Base-by-base conservation (phyloP, 208 protist species). In the Balamuthia mandrillaris region DNA sequence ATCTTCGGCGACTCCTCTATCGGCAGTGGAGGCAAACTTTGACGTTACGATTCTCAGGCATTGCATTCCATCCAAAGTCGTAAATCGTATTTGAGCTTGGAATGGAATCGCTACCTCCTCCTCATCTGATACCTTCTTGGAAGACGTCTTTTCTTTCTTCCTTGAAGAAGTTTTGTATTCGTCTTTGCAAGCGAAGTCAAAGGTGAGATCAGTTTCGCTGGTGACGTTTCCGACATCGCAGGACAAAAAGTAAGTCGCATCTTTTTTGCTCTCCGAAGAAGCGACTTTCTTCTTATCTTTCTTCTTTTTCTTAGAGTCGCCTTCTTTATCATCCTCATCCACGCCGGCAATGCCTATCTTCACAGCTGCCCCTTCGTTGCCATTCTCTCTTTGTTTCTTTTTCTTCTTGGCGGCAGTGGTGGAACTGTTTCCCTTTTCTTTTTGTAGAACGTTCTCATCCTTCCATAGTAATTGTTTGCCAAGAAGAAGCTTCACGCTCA, bases 211-310 rank as follows among this genome's bases (percentile, higher is more conserved):
- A 37, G 61, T 60, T 12, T 37, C 16, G 41, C 49, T 39, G 45
- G 27, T 63, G 21, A 58, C 81, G 56, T 86, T 86, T 45, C 81
- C 81, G 14, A 86, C 56, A 54, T 75, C 51, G 52, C 56, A 77
- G 7, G 14, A 41, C 10, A 77, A 66, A 47, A 54, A 37, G 12
- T 29, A 33, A 39, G 72, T 49, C 5, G 29, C 42, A n/a, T n/a
- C 65, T 42, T 52, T 27, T 75, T 75, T 60, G 39, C 65, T 12
- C 65, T 45, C 7, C 24, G 66, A 37, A 7, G 9, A 35, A 35
- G 66, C 35, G 35, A n/a, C n/a, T n/a, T n/a, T n/a, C n/a, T 12
- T 37, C 44, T n/a, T 65, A 14, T n/a, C 12, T 24, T 65, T 65
- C n/a, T 3, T 24, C 51, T 83, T 60, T 44, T 65, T 83, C 58